Base-by-base conservation (phyloP, 345 rosid genomes). In the Tarenaya hassleriana region DNA sequence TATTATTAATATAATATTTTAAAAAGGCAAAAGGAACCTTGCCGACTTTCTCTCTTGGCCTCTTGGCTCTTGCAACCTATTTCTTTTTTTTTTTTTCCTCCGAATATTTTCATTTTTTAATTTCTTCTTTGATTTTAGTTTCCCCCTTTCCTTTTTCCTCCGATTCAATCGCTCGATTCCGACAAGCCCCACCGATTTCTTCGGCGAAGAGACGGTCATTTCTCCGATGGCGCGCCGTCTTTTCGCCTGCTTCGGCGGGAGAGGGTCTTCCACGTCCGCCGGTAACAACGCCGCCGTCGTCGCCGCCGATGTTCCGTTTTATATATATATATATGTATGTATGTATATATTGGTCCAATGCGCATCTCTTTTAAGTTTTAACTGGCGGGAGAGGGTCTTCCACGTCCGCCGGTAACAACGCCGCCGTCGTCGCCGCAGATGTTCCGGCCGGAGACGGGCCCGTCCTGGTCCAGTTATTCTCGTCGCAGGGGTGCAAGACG, bases 401-500 rank as follows among this genome's bases (percentile, higher is more conserved):
- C 38, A 60, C 64, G 17, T 56, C 57, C 20, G 16, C 63, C 48
- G 32, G 63, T 17, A 55, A 50, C 19, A 56, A 29, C 3, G 35
- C 69, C 2, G 42, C 69, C 1, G 47, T 51, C 1, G 48, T 46
- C 2, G 64, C 66, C 4, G 63, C 60, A 0, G 85, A 86, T 41
- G 72, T 58, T 43, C 63, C 70, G 4, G 58, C 71, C 0, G 77
- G 34, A 62, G 74, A 15, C 24, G 92, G 71, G 49, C 72, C 76
- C 39, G 71, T 88, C 18, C 40, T 88, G 62, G 95, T 88, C 56
- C 88, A 88, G 79, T 64, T 85, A 35, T 88, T 88, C 65, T 77
- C 97, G 0, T 88, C 97, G 0, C 97, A 88, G 71, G 97, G 97
- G 3, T 88, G 97, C 44, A 55, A 56, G 24, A 79, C 85, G 8